Base-by-base conservation (phyloP, 306 rosid species). In the Luffa acutangula region DNA sequence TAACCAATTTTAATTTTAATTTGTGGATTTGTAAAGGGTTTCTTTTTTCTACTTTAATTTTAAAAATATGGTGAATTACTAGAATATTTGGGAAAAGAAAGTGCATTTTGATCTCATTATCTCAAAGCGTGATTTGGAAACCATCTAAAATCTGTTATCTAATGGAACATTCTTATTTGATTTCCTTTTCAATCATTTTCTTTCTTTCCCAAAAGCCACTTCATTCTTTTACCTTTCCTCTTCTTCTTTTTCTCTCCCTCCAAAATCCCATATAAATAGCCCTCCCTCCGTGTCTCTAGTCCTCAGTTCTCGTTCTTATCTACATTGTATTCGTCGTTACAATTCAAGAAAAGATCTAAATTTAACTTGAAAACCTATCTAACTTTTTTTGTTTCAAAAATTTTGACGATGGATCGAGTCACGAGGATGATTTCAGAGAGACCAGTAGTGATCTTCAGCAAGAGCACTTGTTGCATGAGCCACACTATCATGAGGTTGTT, bases 401-500 rank as follows among this genome's bases (percentile, higher is more conserved):
- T 58, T 21, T 17, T 8, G 2, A 65, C 13, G 0, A 93, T 92
- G 99, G 99, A 95, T 0, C 86, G 84, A n/a, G 93, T 95, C 48
- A 93, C 86, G 66, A 86, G 74, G 73, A 75, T 95, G 97, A 90
- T 80, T 4, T 87, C 97, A 3, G 99, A 95, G 87, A 91, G 89
- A 77, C 88, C 99, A 0, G 97, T 93, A 77, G 99, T 95, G 85
- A 91, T 95, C 82, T 95, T 95, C 87, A 95, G 99, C 93, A 93
- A 88, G 87, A 93, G 89, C 80, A 70, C 93, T 0, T 95, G 99
- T 80, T 90, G 96, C 89, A 91, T 95, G 88, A 89, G 97, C 51
- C 94, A 95, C 91, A 66, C 96, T 7, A 85, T 95, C 54, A 91
- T 87, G 86, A 89, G 92, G 56, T 86, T 95, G 3, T 78, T 95